Base-by-base conservation (phyloP, 306 rosid species). In the Abrus precatorius region DNA sequence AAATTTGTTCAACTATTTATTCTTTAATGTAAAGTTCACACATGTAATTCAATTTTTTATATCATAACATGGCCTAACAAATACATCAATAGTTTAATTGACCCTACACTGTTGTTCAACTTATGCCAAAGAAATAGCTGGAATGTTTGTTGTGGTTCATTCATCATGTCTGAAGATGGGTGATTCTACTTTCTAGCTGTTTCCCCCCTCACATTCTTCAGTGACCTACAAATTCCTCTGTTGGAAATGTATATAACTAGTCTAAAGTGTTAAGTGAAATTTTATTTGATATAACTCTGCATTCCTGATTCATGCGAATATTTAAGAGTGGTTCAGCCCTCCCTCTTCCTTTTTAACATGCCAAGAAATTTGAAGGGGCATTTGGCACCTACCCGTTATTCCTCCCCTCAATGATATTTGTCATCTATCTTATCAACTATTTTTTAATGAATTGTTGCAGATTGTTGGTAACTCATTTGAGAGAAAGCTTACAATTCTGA, bases 401-500 rank as follows among this genome's bases (percentile, higher is more conserved):
- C 32, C 36, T 40, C 53, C 73, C n/a, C 50, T 10, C 14, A 63
- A 53, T 61, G 69, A 40, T 80, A 30, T 57, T 43, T 60, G 55
- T 73, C 66, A 43, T 30, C 36, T 34, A 67, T 67, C 72, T 67
- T 43, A 62, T 47, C 5, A 62, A 74, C 67, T 55, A 33, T 65
- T 70, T 20, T 75, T 38, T 45, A 73, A 65, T 82, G 52, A 84
- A 61, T 45, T 76, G 76, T 59, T 86, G 88, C 83, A 95, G 99
- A 86, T 91, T 90, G 86, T 85, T 57, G 99, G 99, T 29, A 95
- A 95, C 77, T 95, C 99, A 34, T 95, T 95, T 85, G 99, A 95
- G 84, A 83, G 97, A 83, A 95, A 93, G 89, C 99, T 95, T 77
- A 94, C 97, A 56, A 84, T 87, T 87, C 86, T 95, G 75, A 93